Evolutionary conservation across 208 protist genomes (phyloP).

Genomic region (Wallacemonas sp.): DNA sequence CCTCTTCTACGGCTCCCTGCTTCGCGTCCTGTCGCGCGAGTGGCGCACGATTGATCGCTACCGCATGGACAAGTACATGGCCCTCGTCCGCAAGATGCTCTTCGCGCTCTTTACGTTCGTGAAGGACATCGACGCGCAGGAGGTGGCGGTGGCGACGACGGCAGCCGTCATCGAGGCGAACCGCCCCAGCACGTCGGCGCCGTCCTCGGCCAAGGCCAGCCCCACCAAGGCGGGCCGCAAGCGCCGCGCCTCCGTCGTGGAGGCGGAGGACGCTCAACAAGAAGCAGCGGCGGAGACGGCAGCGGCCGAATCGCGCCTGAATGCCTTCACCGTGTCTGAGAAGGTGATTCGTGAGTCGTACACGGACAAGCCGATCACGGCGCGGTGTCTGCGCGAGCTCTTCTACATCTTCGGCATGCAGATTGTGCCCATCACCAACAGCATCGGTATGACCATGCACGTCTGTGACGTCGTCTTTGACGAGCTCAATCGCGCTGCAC

Average conservation of each 20-base stretch:
- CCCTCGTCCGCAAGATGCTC: slow-evolving; percentile 79
- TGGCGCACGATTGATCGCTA: slow-evolving; percentile 90
- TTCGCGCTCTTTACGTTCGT: slow-evolving; percentile 51
- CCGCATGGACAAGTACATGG: slow-evolving; percentile 91
- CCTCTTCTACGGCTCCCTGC: slow-evolving; percentile 71
- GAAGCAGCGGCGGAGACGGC: background rate
- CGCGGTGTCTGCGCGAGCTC: slow-evolving; percentile 38
- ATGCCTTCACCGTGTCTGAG: slow-evolving; percentile 13
- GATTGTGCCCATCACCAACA: slow-evolving; percentile 53
- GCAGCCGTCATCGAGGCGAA: slow-evolving; percentile 14
- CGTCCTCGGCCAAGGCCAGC: slow-evolving; percentile 20
- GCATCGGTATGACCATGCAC: slow-evolving; percentile 82
- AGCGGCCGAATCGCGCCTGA: slow-evolving; percentile 1
- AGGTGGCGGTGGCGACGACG: background rate
- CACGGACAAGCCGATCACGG: slow-evolving; percentile 19
- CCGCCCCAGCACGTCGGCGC: background rate
- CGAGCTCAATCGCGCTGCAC: slow-evolving; percentile 52
- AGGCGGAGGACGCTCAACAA: background rate
- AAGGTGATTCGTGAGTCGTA: slow-evolving; percentile 18
- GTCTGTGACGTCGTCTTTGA: slow-evolving; percentile 82
- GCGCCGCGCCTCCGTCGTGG: slow-evolving; percentile 9
- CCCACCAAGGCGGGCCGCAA: slow-evolving; percentile 15
- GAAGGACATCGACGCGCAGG: slow-evolving; percentile 40
- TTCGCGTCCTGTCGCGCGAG: slow-evolving; percentile 82
- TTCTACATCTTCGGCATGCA: slow-evolving; percentile 75